phyloP scores from a whole-genome alignment of 768 basidiomycete species.

The Podaxis mareebaensis region DNA sequence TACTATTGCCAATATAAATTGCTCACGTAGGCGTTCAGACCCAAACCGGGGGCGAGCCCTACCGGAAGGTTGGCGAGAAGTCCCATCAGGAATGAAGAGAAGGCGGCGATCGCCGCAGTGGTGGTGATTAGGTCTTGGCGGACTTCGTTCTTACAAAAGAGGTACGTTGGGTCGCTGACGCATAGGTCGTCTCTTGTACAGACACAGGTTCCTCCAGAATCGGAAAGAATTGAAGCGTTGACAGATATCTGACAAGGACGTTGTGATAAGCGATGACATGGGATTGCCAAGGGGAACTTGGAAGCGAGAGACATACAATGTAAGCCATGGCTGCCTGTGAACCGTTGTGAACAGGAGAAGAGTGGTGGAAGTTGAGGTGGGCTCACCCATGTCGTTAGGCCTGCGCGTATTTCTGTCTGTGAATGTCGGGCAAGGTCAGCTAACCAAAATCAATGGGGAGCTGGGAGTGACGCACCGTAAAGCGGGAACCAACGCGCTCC shows the following conservation, averaged over 20 bases:
- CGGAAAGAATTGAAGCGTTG: slow-evolving; percentile 76
- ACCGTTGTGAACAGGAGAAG: neutral
- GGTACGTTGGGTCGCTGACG: slow-evolving; percentile 50
- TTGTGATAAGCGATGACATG: slow-evolving; percentile 15
- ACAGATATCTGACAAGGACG: slow-evolving; percentile 64
- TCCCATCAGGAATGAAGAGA: slow-evolving; percentile 83
- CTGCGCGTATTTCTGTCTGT: slow-evolving; percentile 78
- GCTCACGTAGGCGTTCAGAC: slow-evolving; percentile 78
- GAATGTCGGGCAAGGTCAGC: slow-evolving; percentile 8
- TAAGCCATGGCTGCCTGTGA: slow-evolving; percentile 79
- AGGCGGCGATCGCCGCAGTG: slow-evolving; percentile 75
- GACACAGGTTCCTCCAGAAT: slow-evolving; percentile 80
- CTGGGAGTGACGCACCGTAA: slow-evolving; percentile 39
- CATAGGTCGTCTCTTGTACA: slow-evolving; percentile 65
- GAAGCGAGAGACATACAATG: slow-evolving; percentile 49
- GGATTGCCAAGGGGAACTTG: neutral
- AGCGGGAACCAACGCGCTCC: slow-evolving; percentile 64
- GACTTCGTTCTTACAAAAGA: slow-evolving; percentile 58
- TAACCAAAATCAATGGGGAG: neutral
- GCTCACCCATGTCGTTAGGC: slow-evolving; percentile 79
- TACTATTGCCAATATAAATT: neutral
- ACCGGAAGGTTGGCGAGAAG: slow-evolving; percentile 84
- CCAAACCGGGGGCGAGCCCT: slow-evolving; percentile 86
- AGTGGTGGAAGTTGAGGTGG: neutral
- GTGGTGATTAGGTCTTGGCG: slow-evolving; percentile 80